Evolutionary conservation across 208 protist genomes (phyloP).

Genomic region (Trypanosomatidae sp.): DNA sequence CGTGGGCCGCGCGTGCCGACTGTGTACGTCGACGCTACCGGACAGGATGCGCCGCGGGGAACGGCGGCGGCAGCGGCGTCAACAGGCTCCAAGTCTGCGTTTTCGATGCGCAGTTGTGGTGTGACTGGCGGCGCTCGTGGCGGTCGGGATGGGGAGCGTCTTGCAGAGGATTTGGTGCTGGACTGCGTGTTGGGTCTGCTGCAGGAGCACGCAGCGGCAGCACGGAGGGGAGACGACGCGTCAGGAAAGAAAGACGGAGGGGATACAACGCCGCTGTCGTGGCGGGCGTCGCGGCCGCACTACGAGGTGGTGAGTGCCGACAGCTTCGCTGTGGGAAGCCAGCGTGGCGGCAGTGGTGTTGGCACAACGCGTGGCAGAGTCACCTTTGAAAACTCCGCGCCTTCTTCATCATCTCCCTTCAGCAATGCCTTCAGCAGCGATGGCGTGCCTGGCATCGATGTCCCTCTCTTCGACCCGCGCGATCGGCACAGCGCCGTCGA

Average conservation of each 20-base stretch:
- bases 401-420: not conserved
- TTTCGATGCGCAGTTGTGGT: no score
- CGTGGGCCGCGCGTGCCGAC: slow-evolving; percentile 8
- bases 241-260: no score
- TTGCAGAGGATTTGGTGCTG: slow-evolving; percentile 22
- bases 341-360: not conserved
- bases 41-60: no score
- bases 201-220: slow-evolving; percentile 10
- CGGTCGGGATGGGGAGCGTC: slow-evolving; percentile 1
- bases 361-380: no score
- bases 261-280: not conserved
- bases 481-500: slow-evolving; percentile 32
- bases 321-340: slow-evolving; percentile 23
- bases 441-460: slow-evolving; percentile 7
- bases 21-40: no score
- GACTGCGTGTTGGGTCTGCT: slow-evolving; percentile 24
- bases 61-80: not conserved
- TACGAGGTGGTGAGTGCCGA: slow-evolving; percentile 54
- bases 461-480: slow-evolving; percentile 28
- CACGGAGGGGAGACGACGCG: not conserved
- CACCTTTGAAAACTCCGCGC: no score
- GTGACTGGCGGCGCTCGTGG: no score
- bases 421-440: not conserved
- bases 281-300: slow-evolving; percentile 13
- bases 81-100: no score